Evolutionary conservation across 2,329 filamentous ascomycete species (phyloP).

Genomic region (Tolypocladium amazonense): DNA sequence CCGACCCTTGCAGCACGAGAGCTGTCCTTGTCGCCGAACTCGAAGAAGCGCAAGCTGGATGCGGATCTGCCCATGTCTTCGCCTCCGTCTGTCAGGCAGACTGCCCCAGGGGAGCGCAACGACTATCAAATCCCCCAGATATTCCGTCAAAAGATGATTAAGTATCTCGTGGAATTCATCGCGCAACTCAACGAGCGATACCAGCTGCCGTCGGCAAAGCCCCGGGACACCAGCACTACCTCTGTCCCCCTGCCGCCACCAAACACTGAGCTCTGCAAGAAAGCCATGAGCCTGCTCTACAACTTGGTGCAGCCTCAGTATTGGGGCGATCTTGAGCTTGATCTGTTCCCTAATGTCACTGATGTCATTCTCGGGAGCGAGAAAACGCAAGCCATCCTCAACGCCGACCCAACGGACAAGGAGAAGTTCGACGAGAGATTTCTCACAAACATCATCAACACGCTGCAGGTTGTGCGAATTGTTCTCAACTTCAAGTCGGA

Average conservation of each 20-base stretch:
- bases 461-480: constrained; percentile 82
- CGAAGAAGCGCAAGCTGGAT: constrained; percentile 68
- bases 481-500: constrained; percentile 80
- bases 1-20: constrained; percentile 17
- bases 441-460: constrained; percentile 82
- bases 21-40: constrained; percentile 59
- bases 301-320: constrained; percentile 78
- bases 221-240: constrained; percentile 39
- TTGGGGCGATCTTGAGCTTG: constrained; percentile 87
- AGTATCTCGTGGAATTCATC: constrained; percentile 93
- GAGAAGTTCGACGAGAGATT: constrained; percentile 77
- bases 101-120: constrained; percentile 35
- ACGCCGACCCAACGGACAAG: constrained; percentile 49
- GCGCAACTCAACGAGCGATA: constrained; percentile 81
- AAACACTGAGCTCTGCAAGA: constrained; percentile 72
- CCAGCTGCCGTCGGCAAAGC: constrained; percentile 59
- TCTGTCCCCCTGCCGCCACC: constrained; percentile 39
- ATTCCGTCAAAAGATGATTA: constrained; percentile 72
- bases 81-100: constrained; percentile 35
- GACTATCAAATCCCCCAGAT: constrained; percentile 60
- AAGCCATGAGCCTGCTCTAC: constrained; percentile 69
- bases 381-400: constrained; percentile 52
- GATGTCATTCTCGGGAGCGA: constrained; percentile 78
- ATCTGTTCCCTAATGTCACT: constrained; percentile 82
- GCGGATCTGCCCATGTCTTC: constrained; percentile 44